phyloP scores from a whole-genome alignment of 176 grass and related monocot genomes.

The Oryza glaberrima region DNA sequence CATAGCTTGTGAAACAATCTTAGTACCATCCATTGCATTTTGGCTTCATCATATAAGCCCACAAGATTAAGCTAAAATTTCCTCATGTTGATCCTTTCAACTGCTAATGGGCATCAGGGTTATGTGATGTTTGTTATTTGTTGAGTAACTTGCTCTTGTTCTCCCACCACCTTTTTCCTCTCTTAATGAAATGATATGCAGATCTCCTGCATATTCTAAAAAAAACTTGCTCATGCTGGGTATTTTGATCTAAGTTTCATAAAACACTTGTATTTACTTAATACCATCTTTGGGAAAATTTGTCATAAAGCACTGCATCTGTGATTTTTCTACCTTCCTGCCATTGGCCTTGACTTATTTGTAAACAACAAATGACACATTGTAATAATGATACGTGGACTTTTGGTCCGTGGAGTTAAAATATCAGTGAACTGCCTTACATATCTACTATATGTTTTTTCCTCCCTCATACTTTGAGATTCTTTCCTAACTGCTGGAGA shows the following conservation, averaged over 20 bases:
- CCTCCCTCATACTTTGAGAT: no score
- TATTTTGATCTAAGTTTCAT: no score
- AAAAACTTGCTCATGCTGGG: neutral
- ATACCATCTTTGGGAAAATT: no score
- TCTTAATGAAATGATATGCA: no score
- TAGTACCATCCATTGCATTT: constrained; percentile 1
- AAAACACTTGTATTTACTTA: no score
- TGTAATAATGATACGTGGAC: neutral
- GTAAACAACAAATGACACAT: neutral
- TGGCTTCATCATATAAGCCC: constrained; percentile 6
- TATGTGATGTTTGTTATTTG: constrained; percentile 26
- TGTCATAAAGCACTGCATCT: neutral
- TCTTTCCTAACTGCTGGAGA: no score
- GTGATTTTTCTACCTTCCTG: neutral
- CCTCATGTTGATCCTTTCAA: neutral
- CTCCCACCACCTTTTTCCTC: no score
- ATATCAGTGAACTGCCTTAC: neutral
- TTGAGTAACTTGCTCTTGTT: neutral
- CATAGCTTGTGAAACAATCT: constrained; percentile 19
- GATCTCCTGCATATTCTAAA: no score
- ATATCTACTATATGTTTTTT: neutral
- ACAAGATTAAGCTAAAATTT: constrained; percentile 22
- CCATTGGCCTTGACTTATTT: neutral
- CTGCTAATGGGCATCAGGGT: neutral
- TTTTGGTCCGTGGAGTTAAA: neutral